Evolutionary conservation across 192 early-diverging fungal genomes (phyloP), one percentile per base, ranked within the genome.

Genomic region (Coemansia sp.): DNA sequence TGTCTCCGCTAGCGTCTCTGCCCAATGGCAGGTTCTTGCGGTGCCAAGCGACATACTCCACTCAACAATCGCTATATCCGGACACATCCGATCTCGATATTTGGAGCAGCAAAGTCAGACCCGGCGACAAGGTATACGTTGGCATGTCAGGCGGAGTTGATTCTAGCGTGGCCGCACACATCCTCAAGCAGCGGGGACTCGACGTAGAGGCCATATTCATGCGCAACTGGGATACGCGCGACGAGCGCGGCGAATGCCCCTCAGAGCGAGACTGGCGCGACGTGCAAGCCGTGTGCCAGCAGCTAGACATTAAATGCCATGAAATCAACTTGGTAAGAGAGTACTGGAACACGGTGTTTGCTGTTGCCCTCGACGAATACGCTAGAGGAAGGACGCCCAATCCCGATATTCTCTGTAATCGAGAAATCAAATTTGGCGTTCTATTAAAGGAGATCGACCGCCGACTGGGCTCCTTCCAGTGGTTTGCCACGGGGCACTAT

Each of bases 81-180:
- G 11, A 38, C 37, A 7, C 47, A 25, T 2, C 53, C 17, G 53
- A 35, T 17, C 15, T n/a, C n/a, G 53, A 65, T 57, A 29, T 47
- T 9, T 66, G 62, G 61, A 29, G 15, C 10, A 64, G 42, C 65
- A 61, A 39, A 35, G 38, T 63, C 19, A 29, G 39, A 22, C 24
- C 35, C 12, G 70, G 74, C 27, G 67, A 66, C 43, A 72, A 58
- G 42, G 92, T 98, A 3, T 84, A 92, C 6, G 70, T 98, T 2
- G 90, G 90, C 15, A 91, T 98, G 91, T 96, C 95, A 0, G 97
- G 97, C 29, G 97, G 97, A 1, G 94, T 99, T 0, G 97, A 99
- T 64, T 96, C 94, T 1, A 92, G 91, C 65, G 92, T 97, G 17
- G 87, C 90, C 10, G 94, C 94, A 0, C 71, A 90, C 29, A 74